Base-by-base conservation (phyloP, 805 yeast species). In the Candida golubevii region DNA sequence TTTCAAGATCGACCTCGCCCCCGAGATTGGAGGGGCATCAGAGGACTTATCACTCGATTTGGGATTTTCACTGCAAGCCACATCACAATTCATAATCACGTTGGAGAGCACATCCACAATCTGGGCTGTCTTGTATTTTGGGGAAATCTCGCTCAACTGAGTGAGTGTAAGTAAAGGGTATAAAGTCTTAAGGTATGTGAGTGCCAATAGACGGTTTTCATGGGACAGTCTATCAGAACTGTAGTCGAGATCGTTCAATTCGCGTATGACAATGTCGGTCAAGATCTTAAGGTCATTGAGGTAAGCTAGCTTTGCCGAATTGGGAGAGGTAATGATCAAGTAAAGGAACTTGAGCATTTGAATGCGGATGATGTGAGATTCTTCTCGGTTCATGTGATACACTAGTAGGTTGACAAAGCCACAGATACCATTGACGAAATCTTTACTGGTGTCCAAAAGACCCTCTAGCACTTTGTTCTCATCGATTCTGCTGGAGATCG, bases 251-350 rank as follows among this genome's bases (percentile, higher is more conserved):
- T 90, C 82, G 51, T 77, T 77, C 42, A 91, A 69, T 58, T 90
- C 96, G 42, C 98, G 69, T 1, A 90, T 72, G 41, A 90, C 71
- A 8, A 90, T 89, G 57, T 88, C 96, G 11, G 85, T 81, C 45
- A 90, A 74, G 7, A 90, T 95, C 54, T 84, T 82, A 46, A 90
- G 65, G 60, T 90, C 98, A 56, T 90, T 90, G 49, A 87, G 70
- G 59, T 90, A 90, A 39, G 88, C 78, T 54, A 83, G 72, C 46
- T 83, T 85, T 42, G 77, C 69, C 0, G 95, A 83, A 32, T 66
- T 65, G 6, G 82, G 71, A 4, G 82, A 78, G 2, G 90, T 82
- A 63, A 90, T 79, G 1, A 90, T 75, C 45, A 85, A 63, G 60
- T 87, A 88, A 8, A 90, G 67, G 45, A 88, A 72, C 63, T 90